A percentile compares a stretch with the other conserved stretches of the same genome.
These are phyloP conservation scores for Magnolia officinalis DNA, from an alignment of 164 flowering plant species.

Conservation along the genomic window DNA sequence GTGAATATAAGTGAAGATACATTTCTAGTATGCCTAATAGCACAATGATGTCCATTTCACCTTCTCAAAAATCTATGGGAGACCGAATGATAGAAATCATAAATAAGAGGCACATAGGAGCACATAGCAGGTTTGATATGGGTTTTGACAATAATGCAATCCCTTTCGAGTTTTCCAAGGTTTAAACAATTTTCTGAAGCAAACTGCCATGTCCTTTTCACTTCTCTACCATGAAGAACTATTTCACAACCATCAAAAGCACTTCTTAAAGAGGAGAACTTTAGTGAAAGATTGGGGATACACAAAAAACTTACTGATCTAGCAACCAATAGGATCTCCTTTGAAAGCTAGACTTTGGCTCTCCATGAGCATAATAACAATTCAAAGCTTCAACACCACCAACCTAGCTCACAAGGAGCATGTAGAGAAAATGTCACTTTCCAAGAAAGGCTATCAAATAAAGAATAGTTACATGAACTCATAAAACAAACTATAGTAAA, in stretches of 20 bases:
- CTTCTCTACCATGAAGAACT: not conserved
- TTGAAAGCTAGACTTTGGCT: slow-evolving; percentile 71
- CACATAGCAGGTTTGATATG: no score
- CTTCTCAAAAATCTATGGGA: no score
- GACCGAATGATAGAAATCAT: no score
- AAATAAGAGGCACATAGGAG: no score
- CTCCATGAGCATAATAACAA: slow-evolving; percentile 97
- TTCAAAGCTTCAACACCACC: slow-evolving; percentile 83
- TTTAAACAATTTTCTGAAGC: not conserved
- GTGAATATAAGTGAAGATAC: no score
- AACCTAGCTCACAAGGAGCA: slow-evolving; percentile 49
- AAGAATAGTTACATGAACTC: not conserved
- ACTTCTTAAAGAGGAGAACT: not conserved
- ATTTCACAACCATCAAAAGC: not conserved
- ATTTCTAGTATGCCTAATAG: no score
- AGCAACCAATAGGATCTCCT: slow-evolving; percentile 97
- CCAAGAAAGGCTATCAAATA: slow-evolving; percentile 6
- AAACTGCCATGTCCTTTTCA: not conserved
- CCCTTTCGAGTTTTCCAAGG: no score
- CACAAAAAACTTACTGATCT: slow-evolving; percentile 64
- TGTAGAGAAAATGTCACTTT: slow-evolving; percentile 7
- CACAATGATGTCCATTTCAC: no score
- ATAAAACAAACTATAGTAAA: not conserved
- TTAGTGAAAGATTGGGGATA: not conserved
- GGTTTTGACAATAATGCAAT: no score